Evolutionary conservation across 441 rosid genomes (phyloP), one percentile per base, ranked within the genome.

Genomic region (Populus hybrid): DNA sequence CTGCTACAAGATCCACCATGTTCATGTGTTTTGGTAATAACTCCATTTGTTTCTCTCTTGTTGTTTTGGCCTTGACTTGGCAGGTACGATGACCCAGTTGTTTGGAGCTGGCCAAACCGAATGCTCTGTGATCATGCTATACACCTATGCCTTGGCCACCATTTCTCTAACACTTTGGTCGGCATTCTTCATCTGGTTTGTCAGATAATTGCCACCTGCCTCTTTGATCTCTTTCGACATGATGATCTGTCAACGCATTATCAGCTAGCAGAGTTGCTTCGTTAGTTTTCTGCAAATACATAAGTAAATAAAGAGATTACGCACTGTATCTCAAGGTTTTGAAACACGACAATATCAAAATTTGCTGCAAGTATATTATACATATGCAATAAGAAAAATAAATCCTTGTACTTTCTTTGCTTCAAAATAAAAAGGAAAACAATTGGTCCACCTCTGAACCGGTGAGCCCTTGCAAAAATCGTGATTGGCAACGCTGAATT

Each of bases 51-150:
- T 21, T 21, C 10, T 40, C 11, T 5, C 5, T 21, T 70, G 7
- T 8, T 8, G 21, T 40, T n/a, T 53, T 53, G 40, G 46, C 46
- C 46, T 10, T 53, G 16, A 12, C 20, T 66, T 63, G 78, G 78
- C 86, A 91, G 95, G 94, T 68, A 91, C 93, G 8, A 92, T 92
- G 59, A 88, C 92, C 10, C 32, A 30, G 32, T 30, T 30, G 32
- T 30, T 30, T 30, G 32, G 32, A 30, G 32, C 32, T 30, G 32
- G 93, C 2, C 88, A 92, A 84, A 87, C 84, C 28, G 96, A 94
- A 83, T 94, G 94, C 73, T 94, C 96, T 2, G 92, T 91, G 50
- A 89, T 92, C 23, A 61, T 94, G 93, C 81, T 88, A 0, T 91
- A 91, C 91, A 86, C 93, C 75, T 91, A 92, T 46, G 81, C 79